Conservation (phyloP, 2,329 filamentous ascomycete genomes). For the Atkinsonella texensis region DNA sequence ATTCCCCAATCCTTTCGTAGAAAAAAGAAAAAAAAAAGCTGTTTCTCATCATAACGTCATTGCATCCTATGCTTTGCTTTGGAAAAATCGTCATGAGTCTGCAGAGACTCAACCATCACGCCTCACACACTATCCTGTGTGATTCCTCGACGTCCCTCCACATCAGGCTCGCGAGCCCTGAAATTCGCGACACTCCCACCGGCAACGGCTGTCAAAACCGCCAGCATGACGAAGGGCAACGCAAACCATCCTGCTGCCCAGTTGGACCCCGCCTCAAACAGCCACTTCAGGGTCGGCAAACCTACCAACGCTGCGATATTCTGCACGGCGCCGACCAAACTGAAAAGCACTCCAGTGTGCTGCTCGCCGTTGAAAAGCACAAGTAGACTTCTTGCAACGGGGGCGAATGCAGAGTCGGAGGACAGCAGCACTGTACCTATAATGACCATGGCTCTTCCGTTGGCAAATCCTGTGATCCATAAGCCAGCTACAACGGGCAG, state of each 20-base stretch:
- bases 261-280: background rate
- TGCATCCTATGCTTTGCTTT: too few species aligned
- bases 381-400: conserved; percentile 1
- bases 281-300: background rate
- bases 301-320: conserved; percentile 1
- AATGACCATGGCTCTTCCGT: conserved; percentile 1
- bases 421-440: conserved; percentile 3
- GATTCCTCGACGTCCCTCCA: background rate
- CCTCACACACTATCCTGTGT: background rate
- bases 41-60: too few species aligned
- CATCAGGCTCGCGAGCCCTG: background rate
- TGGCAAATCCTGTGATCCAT: conserved; percentile 1
- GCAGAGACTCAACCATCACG: background rate
- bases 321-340: background rate
- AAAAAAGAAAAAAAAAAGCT: too few species aligned
- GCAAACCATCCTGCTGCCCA: background rate
- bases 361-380: conserved; percentile 2
- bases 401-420: background rate
- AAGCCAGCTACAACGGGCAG: background rate
- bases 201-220: background rate
- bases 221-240: conserved; percentile 1
- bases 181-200: conserved; percentile 1
- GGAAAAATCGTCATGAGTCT: too few species aligned
- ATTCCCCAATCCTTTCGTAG: too few species aligned
- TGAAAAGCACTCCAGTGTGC: conserved; percentile 1